phyloP scores from a whole-genome alignment of 257 asterid genomes.

The Penstemon barbatus region DNA sequence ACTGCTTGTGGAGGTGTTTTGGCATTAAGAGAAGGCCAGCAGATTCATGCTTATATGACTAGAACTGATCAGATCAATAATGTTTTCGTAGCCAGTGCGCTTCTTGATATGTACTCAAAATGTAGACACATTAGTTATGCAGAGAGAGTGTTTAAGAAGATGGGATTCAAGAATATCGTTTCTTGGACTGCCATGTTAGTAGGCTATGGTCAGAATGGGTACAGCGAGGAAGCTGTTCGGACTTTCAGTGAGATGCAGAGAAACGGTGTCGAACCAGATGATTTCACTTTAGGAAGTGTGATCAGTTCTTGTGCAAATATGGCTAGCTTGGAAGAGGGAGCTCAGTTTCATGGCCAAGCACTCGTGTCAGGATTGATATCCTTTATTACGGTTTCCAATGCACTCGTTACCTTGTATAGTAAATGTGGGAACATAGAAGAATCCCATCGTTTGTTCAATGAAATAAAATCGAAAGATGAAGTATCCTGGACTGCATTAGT shows the following conservation, averaged over 20 bases:
- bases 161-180: constrained; percentile 64
- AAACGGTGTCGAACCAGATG: constrained; percentile 62
- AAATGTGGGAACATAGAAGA: constrained; percentile 83
- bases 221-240: constrained; percentile 78
- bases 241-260: constrained; percentile 67
- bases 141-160: constrained; percentile 58
- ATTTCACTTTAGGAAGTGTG: constrained; percentile 81
- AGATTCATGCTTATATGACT: constrained; percentile 66
- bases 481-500: constrained; percentile 90
- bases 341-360: constrained; percentile 78
- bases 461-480: constrained; percentile 62
- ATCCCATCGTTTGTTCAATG: constrained; percentile 59
- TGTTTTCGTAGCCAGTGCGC: constrained; percentile 86
- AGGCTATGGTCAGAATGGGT: constrained; percentile 93
- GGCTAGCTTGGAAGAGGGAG: constrained; percentile 93
- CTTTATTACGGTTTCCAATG: constrained; percentile 75
- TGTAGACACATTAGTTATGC: constrained; percentile 69
- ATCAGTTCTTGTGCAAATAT: constrained; percentile 91
- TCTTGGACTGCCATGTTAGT: constrained; percentile 97
- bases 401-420: constrained; percentile 75
- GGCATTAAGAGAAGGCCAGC: constrained; percentile 70
- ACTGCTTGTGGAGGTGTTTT: constrained; percentile 79
- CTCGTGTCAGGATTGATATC: constrained; percentile 65
- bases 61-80: constrained; percentile 60
- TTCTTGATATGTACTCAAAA: constrained; percentile 87